A percentile compares a stretch with the other conserved stretches of the same genome.
Evolutionary conservation across 371 early-diverging fungal species (phyloP).

Genomic region (Mortierella sp.): DNA sequence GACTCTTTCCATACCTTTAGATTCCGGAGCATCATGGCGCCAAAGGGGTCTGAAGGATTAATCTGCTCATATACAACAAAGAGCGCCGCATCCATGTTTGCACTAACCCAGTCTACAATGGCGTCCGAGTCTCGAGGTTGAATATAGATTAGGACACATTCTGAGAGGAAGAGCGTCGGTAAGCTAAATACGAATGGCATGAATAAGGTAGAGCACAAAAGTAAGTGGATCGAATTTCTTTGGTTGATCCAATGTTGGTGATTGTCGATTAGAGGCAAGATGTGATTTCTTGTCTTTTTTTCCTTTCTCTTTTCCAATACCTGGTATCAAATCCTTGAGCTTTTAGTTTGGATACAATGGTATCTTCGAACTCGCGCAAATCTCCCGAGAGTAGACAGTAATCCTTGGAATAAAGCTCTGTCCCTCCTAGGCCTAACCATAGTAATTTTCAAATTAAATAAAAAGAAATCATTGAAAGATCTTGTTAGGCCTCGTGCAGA

Average conservation of each 20-base stretch:
- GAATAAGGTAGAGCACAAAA: neutral
- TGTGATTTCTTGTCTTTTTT: neutral
- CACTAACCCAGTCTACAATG: conserved; percentile 79
- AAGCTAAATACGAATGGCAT: conserved; percentile 55
- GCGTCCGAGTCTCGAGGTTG: conserved; percentile 68
- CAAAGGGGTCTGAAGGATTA: conserved; percentile 90
- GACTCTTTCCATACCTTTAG: conserved; percentile 69
- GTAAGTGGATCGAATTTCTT: neutral
- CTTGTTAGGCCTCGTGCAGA: no score
- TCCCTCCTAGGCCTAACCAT: conserved; percentile 70
- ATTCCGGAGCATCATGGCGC: conserved; percentile 90
- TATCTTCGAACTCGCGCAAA: conserved; percentile 70
- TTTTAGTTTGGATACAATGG: conserved; percentile 66
- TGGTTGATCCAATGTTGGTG: neutral
- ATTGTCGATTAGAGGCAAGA: neutral
- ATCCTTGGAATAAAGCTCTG: conserved; percentile 71
- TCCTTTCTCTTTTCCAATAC: conserved; percentile 35
- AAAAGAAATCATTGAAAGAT: no score
- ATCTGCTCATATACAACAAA: conserved; percentile 93
- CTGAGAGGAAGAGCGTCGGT: conserved; percentile 91
- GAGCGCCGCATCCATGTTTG: conserved; percentile 56
- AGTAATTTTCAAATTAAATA: neutral
- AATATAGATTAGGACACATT: conserved; percentile 93
- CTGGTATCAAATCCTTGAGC: conserved; percentile 75
- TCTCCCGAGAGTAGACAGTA: conserved; percentile 88